Evolutionary conservation across 805 yeast genomes (phyloP), one percentile per base, ranked within the genome.

Genomic region (Saturnispora mendoncae): DNA sequence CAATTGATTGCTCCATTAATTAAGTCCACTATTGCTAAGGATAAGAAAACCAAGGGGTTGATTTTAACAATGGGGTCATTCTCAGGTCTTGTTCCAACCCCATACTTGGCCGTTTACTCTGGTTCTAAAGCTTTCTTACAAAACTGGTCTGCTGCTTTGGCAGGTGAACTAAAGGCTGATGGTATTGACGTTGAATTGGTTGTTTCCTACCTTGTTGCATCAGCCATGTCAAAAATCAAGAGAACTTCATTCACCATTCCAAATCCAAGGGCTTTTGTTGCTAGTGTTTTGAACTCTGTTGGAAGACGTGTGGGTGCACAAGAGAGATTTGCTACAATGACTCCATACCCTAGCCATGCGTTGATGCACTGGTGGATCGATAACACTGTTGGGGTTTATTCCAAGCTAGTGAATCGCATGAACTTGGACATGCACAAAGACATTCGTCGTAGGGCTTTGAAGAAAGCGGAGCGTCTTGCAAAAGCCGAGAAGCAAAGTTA

Each of bases 81-180:
- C 57, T 95, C 95, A 41, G 98, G 97, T 3, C 71, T 88, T 51
- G 69, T 85, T 36, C 97, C 98, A 42, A 80, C 95, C 10, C 97
- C 98, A 18, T 71, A 78, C 51, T 72, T 92, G 52, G 95, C 97
- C 15, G 83, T 88, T 9, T 92, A 92, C 67, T 83, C 97, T 15
- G 98, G 98, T 19, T 86, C 97, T 36, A 92, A 92, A 67, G 86
- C 95, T 6, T 92, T 92, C 62, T 71, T 92, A 58, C 97, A 92
- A 66, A 76, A 78, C 45, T 92, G 98, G 97, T 84, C 92, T 37
- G 67, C 74, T 39, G 87, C 96, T 1, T 69, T 92, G 51, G 83
- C 95, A 14, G 87, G 88, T 27, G 98, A 92, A 63, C 70, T 92
- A 54, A 66, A 69, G 40, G 61, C 74, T 0, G 60, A 72, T 40